These are phyloP conservation scores for Uromyces viciae-fabae DNA, from an alignment of 1,284 basidiomycete species.

Conservation along the genomic window DNA sequence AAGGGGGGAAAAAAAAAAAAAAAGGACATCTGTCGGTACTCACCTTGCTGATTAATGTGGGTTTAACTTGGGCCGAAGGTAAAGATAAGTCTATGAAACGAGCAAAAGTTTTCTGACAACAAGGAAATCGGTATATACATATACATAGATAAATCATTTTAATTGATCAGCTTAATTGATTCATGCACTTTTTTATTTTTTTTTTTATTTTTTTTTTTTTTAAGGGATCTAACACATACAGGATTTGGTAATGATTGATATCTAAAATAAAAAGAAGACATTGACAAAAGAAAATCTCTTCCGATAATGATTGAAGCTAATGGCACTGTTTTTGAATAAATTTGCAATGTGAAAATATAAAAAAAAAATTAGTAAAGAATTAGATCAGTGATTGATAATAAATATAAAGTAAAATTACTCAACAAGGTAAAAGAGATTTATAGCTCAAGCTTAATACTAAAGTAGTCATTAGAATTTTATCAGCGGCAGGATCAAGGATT, in stretches of 20 bases:
- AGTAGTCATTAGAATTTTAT: constrained; percentile 94
- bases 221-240: constrained; percentile 59
- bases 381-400: too few species aligned
- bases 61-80: constrained; percentile 86
- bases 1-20: not conserved
- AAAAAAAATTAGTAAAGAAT: not conserved
- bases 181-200: not conserved
- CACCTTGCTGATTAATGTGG: constrained; percentile 85
- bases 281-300: constrained; percentile 76
- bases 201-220: not conserved
- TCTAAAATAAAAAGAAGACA: constrained; percentile 90
- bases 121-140: not conserved
- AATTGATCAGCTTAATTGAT: not conserved
- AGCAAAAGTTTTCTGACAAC: constrained; percentile 72
- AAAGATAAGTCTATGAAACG: constrained; percentile 94
- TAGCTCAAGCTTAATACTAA: constrained; percentile 79
- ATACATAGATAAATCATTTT: not conserved
- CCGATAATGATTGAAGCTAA: constrained; percentile 82
- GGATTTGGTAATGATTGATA: constrained; percentile 82
- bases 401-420: constrained; percentile 45
- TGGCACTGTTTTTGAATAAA: constrained; percentile 62
- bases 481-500: constrained; percentile 92
- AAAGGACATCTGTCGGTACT: constrained; percentile 47
- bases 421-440: constrained; percentile 79
- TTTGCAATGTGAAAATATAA: not conserved